phyloP scores from a whole-genome alignment of 148 eudicot species.

The Heliamphora exappendiculata region DNA sequence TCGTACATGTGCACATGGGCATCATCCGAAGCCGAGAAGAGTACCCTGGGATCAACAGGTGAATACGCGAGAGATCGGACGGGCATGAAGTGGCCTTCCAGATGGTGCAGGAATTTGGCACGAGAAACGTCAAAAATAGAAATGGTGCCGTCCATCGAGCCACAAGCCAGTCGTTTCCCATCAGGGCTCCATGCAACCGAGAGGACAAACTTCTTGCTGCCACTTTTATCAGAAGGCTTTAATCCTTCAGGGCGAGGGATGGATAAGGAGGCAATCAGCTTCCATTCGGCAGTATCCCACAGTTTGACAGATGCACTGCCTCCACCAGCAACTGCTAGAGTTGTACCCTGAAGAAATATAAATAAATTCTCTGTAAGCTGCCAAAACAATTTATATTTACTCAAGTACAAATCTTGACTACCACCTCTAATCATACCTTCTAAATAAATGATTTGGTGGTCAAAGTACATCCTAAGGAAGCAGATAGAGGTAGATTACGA shows the following conservation, averaged over 20 bases:
- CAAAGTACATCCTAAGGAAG: background rate
- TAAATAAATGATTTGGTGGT: background rate
- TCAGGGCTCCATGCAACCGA: conserved; percentile 90
- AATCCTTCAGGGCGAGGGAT: conserved; percentile 72
- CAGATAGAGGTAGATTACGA: background rate
- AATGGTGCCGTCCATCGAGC: conserved; percentile 94
- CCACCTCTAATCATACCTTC: background rate
- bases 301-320: conserved; percentile 89
- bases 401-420: background rate
- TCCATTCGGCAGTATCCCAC: conserved; percentile 92
- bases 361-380: background rate
- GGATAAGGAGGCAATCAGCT: conserved; percentile 51
- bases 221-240: conserved; percentile 59
- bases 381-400: background rate
- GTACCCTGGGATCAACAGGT: conserved; percentile 54
- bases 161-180: conserved; percentile 74
- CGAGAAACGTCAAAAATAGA: conserved; percentile 75
- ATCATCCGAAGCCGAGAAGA: conserved; percentile 82
- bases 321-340: conserved; percentile 91
- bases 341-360: conserved; percentile 56
- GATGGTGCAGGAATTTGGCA: conserved; percentile 70
- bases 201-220: conserved; percentile 81
- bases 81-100: conserved; percentile 91
- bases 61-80: conserved; percentile 76
- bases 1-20: conserved; percentile 79